These are phyloP conservation scores for Primulina huaijiensis DNA, from an alignment of 257 asterid genomes.

Conservation along the genomic window DNA sequence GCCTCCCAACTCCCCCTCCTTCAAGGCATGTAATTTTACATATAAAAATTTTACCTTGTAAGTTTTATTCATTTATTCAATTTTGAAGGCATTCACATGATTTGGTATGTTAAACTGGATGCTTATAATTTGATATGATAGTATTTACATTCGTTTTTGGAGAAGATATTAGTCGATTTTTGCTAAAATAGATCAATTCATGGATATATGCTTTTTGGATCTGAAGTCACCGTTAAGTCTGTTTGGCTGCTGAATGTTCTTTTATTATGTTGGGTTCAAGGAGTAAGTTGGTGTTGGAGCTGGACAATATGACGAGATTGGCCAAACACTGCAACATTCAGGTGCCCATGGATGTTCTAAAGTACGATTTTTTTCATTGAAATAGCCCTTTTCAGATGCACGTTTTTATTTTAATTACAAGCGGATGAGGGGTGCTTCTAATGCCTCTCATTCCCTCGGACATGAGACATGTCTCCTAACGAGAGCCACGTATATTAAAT, in stretches of 20 bases:
- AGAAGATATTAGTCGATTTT: neutral
- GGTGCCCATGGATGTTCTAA: conserved; percentile 78
- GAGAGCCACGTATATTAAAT: no score
- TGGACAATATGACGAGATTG: conserved; percentile 70
- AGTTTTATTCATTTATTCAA: neutral
- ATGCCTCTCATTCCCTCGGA: no score
- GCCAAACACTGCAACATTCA: conserved; percentile 81
- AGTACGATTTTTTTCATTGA: conserved; percentile 37
- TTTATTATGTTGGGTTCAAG: conserved; percentile 30
- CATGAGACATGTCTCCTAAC: no score
- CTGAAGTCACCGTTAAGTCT: neutral
- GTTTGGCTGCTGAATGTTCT: neutral
- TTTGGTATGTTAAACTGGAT: neutral
- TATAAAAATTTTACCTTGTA: no score
- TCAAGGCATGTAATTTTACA: conserved; percentile 52
- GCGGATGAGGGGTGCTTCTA: no score
- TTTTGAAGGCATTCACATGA: neutral
- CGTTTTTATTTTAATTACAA: neutral
- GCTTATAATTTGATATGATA: no score
- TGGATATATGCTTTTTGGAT: neutral
- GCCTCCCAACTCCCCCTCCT: conserved; percentile 72
- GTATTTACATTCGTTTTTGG: neutral
- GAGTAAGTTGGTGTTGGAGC: conserved; percentile 77
- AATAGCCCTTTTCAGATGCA: neutral
- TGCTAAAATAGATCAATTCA: neutral